Conservation (phyloP, 179 eudicot genomes). For the Vitellaria paradoxa region DNA sequence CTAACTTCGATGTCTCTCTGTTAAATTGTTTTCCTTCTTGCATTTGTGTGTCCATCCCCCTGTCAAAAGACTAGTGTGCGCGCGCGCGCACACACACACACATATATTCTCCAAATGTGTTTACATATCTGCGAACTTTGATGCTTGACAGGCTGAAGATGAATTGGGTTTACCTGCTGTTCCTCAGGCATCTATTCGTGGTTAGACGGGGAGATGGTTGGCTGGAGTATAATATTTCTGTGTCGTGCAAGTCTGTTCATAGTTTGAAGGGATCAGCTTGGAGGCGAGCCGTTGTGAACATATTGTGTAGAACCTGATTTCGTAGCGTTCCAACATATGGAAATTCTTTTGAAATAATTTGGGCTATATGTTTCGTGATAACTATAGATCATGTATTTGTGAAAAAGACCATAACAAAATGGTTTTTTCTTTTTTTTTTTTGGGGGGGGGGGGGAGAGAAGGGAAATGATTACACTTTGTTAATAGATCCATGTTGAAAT, state of each 20-base stretch:
- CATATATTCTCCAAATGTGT: neutral
- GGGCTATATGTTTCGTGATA: neutral
- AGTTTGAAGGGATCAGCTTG: neutral
- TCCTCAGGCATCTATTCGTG: conserved; percentile 80
- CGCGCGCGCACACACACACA: too few relatives aligned
- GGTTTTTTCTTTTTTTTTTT: too few relatives aligned
- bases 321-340: neutral
- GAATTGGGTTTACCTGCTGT: conserved; percentile 85
- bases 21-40: neutral
- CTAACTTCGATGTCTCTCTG: neutral
- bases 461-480: too few relatives aligned
- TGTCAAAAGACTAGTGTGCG: too few relatives aligned
- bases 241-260: neutral
- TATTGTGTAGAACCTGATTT: neutral
- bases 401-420: neutral
- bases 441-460: too few relatives aligned
- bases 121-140: conserved; percentile 9
- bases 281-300: conserved; percentile 7
- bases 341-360: neutral
- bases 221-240: neutral
- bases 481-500: too few relatives aligned
- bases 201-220: conserved; percentile 25
- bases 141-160: conserved; percentile 61
- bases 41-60: neutral
- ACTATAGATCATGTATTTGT: neutral